These are phyloP conservation scores for Neoarthrinium moseri DNA, from an alignment of 2,329 filamentous ascomycete species.

Conservation along the genomic window DNA sequence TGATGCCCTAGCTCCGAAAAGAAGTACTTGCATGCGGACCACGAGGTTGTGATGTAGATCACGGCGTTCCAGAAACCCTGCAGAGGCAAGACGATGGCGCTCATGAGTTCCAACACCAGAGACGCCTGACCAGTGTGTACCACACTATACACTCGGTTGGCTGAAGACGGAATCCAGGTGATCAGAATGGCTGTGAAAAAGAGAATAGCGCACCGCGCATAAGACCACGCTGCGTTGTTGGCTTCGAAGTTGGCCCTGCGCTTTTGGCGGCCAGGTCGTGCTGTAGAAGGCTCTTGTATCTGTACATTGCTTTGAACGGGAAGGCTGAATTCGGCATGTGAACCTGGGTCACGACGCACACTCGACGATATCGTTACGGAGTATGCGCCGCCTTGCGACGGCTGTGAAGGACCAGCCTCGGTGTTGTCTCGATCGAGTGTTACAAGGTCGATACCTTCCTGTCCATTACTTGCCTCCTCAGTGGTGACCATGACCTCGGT, in stretches of 20 bases:
- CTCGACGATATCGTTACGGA: conserved; percentile 50
- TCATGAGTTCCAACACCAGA: conserved; percentile 65
- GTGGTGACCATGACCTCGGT: conserved; percentile 65
- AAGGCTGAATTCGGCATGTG: conserved; percentile 22
- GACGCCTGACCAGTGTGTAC: conserved; percentile 51
- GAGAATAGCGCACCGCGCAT: conserved; percentile 68
- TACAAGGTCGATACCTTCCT: conserved; percentile 29
- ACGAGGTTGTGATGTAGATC: conserved; percentile 72
- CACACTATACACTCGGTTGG: conserved; percentile 73
- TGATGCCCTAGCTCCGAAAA: conserved; percentile 31
- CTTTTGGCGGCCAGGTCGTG: conserved; percentile 17
- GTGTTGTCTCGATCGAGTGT: conserved; percentile 27
- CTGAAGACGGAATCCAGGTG: conserved; percentile 75
- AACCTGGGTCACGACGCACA: conserved; percentile 18
- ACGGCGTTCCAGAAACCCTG: conserved; percentile 84
- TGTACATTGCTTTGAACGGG: conserved; percentile 25
- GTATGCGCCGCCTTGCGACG: conserved; percentile 32
- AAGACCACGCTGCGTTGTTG: conserved; percentile 65
- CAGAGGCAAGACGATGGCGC: conserved; percentile 72
- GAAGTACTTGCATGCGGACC: conserved; percentile 57
- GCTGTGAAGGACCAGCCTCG: conserved; percentile 8
- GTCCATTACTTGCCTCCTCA: conserved; percentile 37
- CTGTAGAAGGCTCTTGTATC: conserved; percentile 10
- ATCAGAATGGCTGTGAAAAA: conserved; percentile 72
- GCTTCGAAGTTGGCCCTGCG: conserved; percentile 43